Base-by-base conservation (phyloP, 352 stramenopile species). In the Globisporangium solare region DNA sequence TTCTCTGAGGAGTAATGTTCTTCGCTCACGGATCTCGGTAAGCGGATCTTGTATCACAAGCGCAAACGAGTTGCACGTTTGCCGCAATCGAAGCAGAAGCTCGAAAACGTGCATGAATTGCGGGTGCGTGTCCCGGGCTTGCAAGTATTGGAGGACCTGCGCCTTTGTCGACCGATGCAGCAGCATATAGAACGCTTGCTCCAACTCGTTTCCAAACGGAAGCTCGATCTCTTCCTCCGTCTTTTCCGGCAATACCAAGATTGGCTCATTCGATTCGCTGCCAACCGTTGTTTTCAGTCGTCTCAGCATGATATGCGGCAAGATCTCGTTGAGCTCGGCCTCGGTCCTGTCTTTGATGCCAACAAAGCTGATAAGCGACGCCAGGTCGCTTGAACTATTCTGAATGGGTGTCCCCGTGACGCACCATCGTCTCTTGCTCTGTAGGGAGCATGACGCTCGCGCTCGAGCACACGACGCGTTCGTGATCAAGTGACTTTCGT, bases 371-470 rank as follows among this genome's bases (percentile, higher is more conserved):
- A 97, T 71, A 2, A 97, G 70, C n/a, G 86, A 82, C 32, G 79
- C 74, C 31, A 97, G 66, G 60, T 97, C 89, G 47, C 88, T 79
- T 15, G 79, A 72, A 50, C 79, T 83, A 65, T 97, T 97, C 43
- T 96, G 78, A 48, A 97, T 91, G 0, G 89, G 88, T 15, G 89
- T 97, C 12, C 90, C 89, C 3, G 91, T 97, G 7, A 97, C 72
- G 57, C 86, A 96, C 70, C 92, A 94, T 7, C 88, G 84, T 3
- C 81, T 71, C 54, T 78, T 76, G 35, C 86, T 88, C 13, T 83
- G 71, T 20, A 98, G 73, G 1, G 73, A 63, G 22, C 75, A 80
- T 1, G 79, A 76, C 21, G 80, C 79, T 21, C 73, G 74, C 0
- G 83, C 74, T 47, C 81, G 75, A 27, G 76, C 83, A 18, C 77